phyloP scores from a whole-genome alignment of 192 early-diverging fungal species.

The Coemansia sp. region DNA sequence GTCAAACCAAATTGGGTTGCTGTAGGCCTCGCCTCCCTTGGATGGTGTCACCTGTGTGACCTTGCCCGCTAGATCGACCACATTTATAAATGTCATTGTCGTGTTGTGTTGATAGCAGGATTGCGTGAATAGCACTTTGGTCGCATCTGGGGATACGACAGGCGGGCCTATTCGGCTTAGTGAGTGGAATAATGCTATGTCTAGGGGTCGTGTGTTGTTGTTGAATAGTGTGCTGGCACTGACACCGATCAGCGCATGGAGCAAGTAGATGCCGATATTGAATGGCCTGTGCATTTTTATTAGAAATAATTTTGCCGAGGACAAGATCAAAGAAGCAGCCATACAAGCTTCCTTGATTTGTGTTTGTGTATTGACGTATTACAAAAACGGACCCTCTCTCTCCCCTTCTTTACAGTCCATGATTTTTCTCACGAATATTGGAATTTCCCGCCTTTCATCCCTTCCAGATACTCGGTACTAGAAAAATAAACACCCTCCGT shows the following conservation, averaged over 20 bases:
- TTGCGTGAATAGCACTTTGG: constrained; percentile 18
- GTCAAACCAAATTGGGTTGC: constrained; percentile 35
- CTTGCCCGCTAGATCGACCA: constrained; percentile 14
- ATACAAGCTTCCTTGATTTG: not conserved
- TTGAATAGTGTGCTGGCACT: not conserved
- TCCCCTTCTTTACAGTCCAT: too few relatives aligned
- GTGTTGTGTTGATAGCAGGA: constrained; percentile 21
- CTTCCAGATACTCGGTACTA: too few relatives aligned
- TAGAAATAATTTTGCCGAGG: not conserved
- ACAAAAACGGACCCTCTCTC: not conserved
- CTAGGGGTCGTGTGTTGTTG: constrained; percentile 26
- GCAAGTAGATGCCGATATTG: not conserved
- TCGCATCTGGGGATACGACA: constrained; percentile 29
- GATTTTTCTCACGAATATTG: too few relatives aligned
- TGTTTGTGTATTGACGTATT: not conserved
- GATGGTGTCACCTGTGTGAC: constrained; percentile 10
- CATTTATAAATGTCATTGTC: constrained; percentile 28
- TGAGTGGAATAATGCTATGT: constrained; percentile 25
- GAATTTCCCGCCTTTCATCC: too few relatives aligned
- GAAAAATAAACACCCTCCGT: too few relatives aligned
- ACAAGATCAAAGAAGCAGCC: not conserved
- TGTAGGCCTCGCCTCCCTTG: constrained; percentile 6
- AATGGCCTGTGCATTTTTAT: not conserved
- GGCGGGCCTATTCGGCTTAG: constrained; percentile 18
- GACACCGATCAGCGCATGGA: not conserved